These are phyloP conservation scores for Rhodotorula sp. DNA, from an alignment of 1,284 basidiomycete genomes.

Conservation along the genomic window DNA sequence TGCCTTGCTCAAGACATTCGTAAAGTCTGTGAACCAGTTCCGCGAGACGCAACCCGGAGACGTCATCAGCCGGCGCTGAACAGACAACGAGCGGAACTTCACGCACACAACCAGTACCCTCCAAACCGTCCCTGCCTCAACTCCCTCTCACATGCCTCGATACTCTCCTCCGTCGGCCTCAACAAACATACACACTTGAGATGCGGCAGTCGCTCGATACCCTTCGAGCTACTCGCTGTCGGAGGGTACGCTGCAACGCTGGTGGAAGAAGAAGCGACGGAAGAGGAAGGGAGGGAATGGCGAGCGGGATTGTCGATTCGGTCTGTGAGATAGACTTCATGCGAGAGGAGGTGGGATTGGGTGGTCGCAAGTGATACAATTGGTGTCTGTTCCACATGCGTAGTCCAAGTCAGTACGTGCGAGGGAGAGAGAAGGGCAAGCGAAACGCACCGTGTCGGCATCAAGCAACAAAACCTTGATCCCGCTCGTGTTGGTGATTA, in stretches of 20 bases:
- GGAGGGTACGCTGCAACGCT: slow-evolving; percentile 25
- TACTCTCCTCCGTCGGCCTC: slow-evolving; percentile 71
- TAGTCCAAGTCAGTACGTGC: too few species aligned
- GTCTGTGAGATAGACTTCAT: slow-evolving; percentile 97
- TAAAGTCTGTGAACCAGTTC: slow-evolving; percentile 69
- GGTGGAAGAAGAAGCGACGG: neutral
- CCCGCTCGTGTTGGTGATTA: slow-evolving; percentile 77
- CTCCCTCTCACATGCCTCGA: slow-evolving; percentile 79
- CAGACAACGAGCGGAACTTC: slow-evolving; percentile 50
- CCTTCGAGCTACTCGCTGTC: slow-evolving; percentile 49
- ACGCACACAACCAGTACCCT: slow-evolving; percentile 96
- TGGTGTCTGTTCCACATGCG: slow-evolving; percentile 67
- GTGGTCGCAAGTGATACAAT: slow-evolving; percentile 94
- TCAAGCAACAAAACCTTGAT: slow-evolving; percentile 99
- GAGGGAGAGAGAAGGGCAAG: neutral
- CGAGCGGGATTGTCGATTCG: slow-evolving; percentile 73
- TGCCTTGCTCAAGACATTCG: slow-evolving; percentile 84
- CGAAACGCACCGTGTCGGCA: slow-evolving; percentile 73
- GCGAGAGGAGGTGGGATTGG: slow-evolving; percentile 87
- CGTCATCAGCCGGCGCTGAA: slow-evolving; percentile 25
- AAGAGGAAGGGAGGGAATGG: slow-evolving; percentile 15
- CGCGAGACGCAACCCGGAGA: neutral
- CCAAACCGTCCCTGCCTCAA: slow-evolving; percentile 87
- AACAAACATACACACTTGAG: slow-evolving; percentile 96
- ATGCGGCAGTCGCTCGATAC: slow-evolving; percentile 76